Percentiles rank a stretch among this genome's conserved stretches.
Conservation (phyloP, 345 rosid genomes). For the Rhodomyrtus tomentosa region DNA sequence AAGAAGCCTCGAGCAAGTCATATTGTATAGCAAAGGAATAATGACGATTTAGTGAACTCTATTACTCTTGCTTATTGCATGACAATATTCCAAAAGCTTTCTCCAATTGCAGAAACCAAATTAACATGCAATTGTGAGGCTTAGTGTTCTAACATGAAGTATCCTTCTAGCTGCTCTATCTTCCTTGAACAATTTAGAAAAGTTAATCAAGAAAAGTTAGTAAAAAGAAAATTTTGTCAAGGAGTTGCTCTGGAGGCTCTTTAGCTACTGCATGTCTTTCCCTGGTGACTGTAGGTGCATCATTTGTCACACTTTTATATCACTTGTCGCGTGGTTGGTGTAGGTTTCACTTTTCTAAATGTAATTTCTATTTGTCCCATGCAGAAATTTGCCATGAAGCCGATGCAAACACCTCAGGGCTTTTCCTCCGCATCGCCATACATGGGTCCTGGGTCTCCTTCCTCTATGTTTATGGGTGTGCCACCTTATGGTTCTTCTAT, state of each 20-base stretch:
- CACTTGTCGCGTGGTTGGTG: not conserved
- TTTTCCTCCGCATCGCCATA: slow-evolving; percentile 71
- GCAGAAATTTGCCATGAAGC: slow-evolving; percentile 82
- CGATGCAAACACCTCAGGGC: slow-evolving; percentile 48
- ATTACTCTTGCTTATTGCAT: not conserved
- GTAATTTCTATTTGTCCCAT: not conserved
- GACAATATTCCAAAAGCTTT: not conserved
- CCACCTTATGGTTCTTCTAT: slow-evolving; percentile 88
- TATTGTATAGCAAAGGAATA: not conserved
- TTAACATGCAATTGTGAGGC: not conserved
- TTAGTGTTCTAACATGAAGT: not conserved
- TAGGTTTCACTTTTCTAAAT: not conserved
- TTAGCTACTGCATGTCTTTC: not conserved
- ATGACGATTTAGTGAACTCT: not conserved
- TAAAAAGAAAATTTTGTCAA: not conserved
- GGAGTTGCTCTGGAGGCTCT: not conserved
- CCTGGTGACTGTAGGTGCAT: not conserved
- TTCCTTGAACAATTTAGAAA: not conserved
- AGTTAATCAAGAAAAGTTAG: not conserved
- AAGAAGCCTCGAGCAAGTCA: not conserved
- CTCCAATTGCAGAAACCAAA: not conserved
- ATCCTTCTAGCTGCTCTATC: not conserved
- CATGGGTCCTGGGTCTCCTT: slow-evolving; percentile 62
- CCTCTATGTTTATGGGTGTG: slow-evolving; percentile 80
- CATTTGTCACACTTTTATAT: not conserved